These are phyloP conservation scores for Globisporangium perplexum DNA, from an alignment of 352 stramenopile species.

Conservation along the genomic window DNA sequence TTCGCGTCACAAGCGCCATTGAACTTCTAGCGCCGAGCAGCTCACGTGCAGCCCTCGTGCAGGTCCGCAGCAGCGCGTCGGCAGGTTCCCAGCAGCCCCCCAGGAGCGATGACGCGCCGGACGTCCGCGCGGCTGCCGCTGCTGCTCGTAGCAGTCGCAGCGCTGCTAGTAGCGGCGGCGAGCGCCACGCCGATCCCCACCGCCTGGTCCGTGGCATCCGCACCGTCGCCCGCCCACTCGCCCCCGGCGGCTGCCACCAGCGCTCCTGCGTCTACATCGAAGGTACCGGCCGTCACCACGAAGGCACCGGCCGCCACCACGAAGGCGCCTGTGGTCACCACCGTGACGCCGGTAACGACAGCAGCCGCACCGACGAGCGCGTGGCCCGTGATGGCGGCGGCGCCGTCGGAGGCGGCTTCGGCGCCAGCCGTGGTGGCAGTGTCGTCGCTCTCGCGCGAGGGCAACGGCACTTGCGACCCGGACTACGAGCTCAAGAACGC, in stretches of 20 bases:
- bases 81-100: too few relatives aligned
- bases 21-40: neutral
- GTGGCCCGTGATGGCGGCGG: neutral
- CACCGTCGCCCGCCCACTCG: neutral
- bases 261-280: constrained; percentile 3
- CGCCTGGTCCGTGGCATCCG: neutral
- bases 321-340: neutral
- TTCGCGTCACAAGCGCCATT: neutral
- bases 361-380: too few relatives aligned
- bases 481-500: constrained; percentile 53
- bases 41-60: too few relatives aligned
- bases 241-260: constrained; percentile 5
- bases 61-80: too few relatives aligned
- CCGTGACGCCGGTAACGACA: neutral
- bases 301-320: constrained; percentile 31
- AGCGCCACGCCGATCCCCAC: neutral
- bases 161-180: too few relatives aligned
- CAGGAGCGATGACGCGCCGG: neutral
- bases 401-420: neutral
- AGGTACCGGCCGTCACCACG: constrained; percentile 31
- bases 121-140: neutral
- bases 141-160: neutral
- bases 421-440: neutral
- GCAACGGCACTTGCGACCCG: constrained; percentile 33
- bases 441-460: constrained; percentile 7